Conservation (phyloP, 768 basidiomycete genomes). For the Lactarius indigo region DNA sequence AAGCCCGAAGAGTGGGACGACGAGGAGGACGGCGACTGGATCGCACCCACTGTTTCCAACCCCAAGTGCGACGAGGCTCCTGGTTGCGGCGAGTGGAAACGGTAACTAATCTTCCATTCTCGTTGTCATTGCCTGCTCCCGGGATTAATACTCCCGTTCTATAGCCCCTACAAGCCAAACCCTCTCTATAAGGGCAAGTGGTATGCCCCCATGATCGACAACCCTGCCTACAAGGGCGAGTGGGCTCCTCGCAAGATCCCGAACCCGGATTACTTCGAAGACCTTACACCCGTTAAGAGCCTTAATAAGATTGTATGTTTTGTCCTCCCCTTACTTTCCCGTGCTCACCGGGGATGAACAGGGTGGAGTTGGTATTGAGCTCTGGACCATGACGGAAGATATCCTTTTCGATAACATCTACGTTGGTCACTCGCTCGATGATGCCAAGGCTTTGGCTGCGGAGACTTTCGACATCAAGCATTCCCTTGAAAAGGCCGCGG, state of each 20-base stretch:
- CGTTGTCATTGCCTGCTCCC: not conserved
- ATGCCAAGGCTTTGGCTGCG: conserved; percentile 76
- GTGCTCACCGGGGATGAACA: conserved; percentile 30
- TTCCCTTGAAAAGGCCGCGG: conserved; percentile 63
- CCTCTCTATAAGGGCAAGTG: conserved; percentile 98
- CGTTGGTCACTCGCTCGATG: conserved; percentile 82
- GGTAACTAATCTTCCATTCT: conserved; percentile 38
- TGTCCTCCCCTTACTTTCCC: not conserved
- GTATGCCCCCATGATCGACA: conserved; percentile 91
- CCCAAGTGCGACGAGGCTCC: conserved; percentile 85
- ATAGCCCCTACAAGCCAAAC: conserved; percentile 82
- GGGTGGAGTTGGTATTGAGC: conserved; percentile 95
- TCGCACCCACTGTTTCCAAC: conserved; percentile 85
- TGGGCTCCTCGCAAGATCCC: conserved; percentile 90
- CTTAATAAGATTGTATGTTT: conserved; percentile 77
- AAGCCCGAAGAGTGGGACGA: conserved; percentile 99
- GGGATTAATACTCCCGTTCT: not conserved
- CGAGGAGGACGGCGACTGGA: conserved; percentile 99
- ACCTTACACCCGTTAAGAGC: conserved; percentile 72
- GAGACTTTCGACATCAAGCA: conserved; percentile 95
- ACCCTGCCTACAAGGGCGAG: conserved; percentile 94
- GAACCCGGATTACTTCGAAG: conserved; percentile 92
- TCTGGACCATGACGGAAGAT: conserved; percentile 99
- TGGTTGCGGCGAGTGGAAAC: conserved; percentile 95
- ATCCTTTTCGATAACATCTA: conserved; percentile 94